A percentile compares a stretch with the other conserved stretches of the same genome.
Evolutionary conservation across 2,329 filamentous ascomycete genomes (phyloP).

Genomic region (Setomelanomma holmii): DNA sequence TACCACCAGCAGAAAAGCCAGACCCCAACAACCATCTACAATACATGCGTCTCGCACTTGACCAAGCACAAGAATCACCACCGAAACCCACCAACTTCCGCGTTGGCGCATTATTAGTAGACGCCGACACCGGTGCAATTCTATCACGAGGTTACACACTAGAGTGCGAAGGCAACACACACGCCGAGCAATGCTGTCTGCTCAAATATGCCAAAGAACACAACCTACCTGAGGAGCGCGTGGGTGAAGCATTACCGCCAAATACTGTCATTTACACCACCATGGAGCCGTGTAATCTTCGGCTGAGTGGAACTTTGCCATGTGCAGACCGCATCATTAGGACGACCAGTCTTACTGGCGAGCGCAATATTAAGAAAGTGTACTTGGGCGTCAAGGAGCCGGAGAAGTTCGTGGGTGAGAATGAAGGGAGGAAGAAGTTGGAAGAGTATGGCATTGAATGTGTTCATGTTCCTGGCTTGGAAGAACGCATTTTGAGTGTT

Average conservation of each 20-base stretch:
- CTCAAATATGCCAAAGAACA: slow-evolving; percentile 66
- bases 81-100: slow-evolving; percentile 91
- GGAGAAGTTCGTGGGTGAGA: slow-evolving; percentile 85
- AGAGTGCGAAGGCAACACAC: slow-evolving; percentile 90
- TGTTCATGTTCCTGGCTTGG: slow-evolving; percentile 74
- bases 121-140: slow-evolving; percentile 63
- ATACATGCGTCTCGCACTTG: slow-evolving; percentile 75
- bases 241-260: slow-evolving; percentile 61
- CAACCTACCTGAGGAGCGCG: slow-evolving; percentile 58
- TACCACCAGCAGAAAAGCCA: slow-evolving; percentile 19
- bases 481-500: slow-evolving; percentile 79
- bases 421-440: slow-evolving; percentile 75
- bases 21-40: slow-evolving; percentile 40
- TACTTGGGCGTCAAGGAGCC: slow-evolving; percentile 91
- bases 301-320: slow-evolving; percentile 75
- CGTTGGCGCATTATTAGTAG: slow-evolving; percentile 87
- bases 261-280: slow-evolving; percentile 82
- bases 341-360: slow-evolving; percentile 53
- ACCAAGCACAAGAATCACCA: slow-evolving; percentile 78
- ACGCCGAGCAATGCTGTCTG: slow-evolving; percentile 93
- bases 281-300: slow-evolving; percentile 82
- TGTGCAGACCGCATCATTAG: slow-evolving; percentile 81
- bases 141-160: slow-evolving; percentile 88
- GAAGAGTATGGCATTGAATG: slow-evolving; percentile 76
- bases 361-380: slow-evolving; percentile 72